Percentiles rank a stretch among this genome's conserved stretches.
These are phyloP conservation scores for Actinomucor elegans DNA, from an alignment of 371 early-diverging fungal genomes.

Conservation along the genomic window DNA sequence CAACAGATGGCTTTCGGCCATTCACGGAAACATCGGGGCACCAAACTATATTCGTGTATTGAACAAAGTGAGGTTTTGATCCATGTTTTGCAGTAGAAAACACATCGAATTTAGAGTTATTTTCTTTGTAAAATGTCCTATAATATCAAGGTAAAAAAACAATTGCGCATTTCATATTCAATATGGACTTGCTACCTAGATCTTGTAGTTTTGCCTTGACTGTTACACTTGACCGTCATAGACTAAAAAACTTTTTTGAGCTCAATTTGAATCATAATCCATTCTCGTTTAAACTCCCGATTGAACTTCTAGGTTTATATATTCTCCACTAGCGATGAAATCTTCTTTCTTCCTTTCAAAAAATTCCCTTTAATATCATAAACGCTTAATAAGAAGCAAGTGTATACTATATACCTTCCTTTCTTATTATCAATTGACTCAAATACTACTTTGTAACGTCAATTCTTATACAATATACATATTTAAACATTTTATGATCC, in stretches of 20 bases:
- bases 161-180: neutral
- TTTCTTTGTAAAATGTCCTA: slow-evolving; percentile 5
- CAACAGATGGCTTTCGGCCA: slow-evolving; percentile 21
- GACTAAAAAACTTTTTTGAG: slow-evolving; percentile 17
- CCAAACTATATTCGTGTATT: slow-evolving; percentile 12
- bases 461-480: neutral
- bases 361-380: too few species aligned
- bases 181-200: neutral
- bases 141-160: slow-evolving; percentile 6
- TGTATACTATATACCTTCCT: too few species aligned
- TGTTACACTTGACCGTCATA: slow-evolving; percentile 22
- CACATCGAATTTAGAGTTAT: slow-evolving; percentile 25
- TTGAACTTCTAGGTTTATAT: neutral
- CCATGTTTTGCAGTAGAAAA: neutral
- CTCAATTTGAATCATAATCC: slow-evolving; percentile 24
- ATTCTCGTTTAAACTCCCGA: neutral
- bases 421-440: too few species aligned
- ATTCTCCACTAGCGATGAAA: slow-evolving; percentile 1
- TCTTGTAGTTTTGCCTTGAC: neutral
- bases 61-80: neutral
- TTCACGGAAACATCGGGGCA: slow-evolving; percentile 30
- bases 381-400: too few species aligned
- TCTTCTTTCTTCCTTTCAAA: slow-evolving; percentile 3
- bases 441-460: slow-evolving; percentile 19
- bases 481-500: slow-evolving; percentile 27